Evolutionary conservation across 176 grass and related monocot species (phyloP).

Genomic region (Triticum aestivum): DNA sequence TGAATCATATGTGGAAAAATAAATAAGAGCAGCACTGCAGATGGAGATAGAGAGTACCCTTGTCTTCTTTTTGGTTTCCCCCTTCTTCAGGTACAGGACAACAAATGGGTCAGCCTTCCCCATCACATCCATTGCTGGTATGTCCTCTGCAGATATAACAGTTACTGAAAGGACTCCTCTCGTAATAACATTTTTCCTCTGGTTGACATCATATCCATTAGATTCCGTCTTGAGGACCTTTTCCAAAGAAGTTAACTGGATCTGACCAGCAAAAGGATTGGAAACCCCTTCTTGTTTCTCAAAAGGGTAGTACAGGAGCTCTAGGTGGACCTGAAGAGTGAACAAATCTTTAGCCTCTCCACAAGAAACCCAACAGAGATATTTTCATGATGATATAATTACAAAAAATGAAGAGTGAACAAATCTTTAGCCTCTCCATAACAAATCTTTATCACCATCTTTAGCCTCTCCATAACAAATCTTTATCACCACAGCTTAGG

Average conservation of each 20-base stretch:
- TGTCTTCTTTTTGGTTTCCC: slow-evolving; percentile 89
- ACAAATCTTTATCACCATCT: not conserved
- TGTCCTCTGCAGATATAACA: slow-evolving; percentile 88
- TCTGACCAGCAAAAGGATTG: slow-evolving; percentile 78
- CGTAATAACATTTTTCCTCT: slow-evolving; percentile 90
- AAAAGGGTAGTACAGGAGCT: slow-evolving; percentile 91
- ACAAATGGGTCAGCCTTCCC: slow-evolving; percentile 94
- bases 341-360: slow-evolving; percentile 21
- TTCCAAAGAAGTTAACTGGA: slow-evolving; percentile 86
- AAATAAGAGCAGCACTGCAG: not conserved
- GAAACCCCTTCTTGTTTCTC: slow-evolving; percentile 62
- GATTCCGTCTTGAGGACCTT: slow-evolving; percentile 79
- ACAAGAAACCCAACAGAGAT: not conserved
- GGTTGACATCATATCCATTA: slow-evolving; percentile 67
- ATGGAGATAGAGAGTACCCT: slow-evolving; percentile 53
- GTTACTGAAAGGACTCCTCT: slow-evolving; percentile 94
- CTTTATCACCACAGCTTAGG: not conserved
- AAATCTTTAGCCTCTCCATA: too few relatives aligned
- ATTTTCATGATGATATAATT: not conserved
- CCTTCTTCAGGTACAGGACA: slow-evolving; percentile 83
- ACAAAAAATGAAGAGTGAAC: too few relatives aligned
- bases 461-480: not conserved
- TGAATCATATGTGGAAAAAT: not conserved
- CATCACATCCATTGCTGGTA: slow-evolving; percentile 96
- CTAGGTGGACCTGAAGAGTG: slow-evolving; percentile 74